A percentile compares a stretch with the other conserved stretches of the same genome.
Conservation (phyloP, 2,329 filamentous ascomycete species). For the Byssoonygena ceratinophila region DNA sequence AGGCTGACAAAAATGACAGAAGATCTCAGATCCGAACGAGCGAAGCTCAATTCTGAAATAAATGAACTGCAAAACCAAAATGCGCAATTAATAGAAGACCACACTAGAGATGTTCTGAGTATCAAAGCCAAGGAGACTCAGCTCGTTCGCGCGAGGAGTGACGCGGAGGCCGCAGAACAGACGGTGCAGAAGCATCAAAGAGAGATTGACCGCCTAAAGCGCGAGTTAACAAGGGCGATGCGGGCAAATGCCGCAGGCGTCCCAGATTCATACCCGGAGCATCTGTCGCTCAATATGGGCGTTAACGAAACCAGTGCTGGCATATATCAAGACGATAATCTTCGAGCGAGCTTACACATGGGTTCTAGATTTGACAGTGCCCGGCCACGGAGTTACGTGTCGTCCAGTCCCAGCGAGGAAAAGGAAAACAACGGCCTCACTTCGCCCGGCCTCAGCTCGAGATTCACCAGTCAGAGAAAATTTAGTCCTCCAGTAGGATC, state of each 20-base stretch:
- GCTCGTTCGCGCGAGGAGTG: slow-evolving; percentile 78
- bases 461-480: slow-evolving; percentile 32
- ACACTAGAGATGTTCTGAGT: slow-evolving; percentile 85
- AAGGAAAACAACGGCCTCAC: slow-evolving; percentile 60
- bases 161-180: slow-evolving; percentile 79
- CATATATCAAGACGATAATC: slow-evolving; percentile 31
- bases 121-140: slow-evolving; percentile 99
- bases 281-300: slow-evolving; percentile 46
- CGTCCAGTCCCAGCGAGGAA: slow-evolving; percentile 55
- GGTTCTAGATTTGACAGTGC: slow-evolving; percentile 33
- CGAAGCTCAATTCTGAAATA: slow-evolving; percentile 73
- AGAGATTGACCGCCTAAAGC: slow-evolving; percentile 88
- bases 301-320: slow-evolving; percentile 41
- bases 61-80: slow-evolving; percentile 96
- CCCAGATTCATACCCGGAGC: slow-evolving; percentile 33
- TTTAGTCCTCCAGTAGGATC: slow-evolving; percentile 35
- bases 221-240: slow-evolving; percentile 53
- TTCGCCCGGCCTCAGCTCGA: slow-evolving; percentile 26
- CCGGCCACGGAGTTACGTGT: slow-evolving; percentile 34
- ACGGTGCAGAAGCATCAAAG: slow-evolving; percentile 72
- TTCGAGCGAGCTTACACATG: slow-evolving; percentile 30
- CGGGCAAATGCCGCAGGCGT: slow-evolving; percentile 33
- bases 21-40: slow-evolving; percentile 70
- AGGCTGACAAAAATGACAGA: slow-evolving; percentile 63
- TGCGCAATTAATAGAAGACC: slow-evolving; percentile 90